Evolutionary conservation across 164 flowering plant genomes (phyloP).

Genomic region (Macadamia integrifolia): DNA sequence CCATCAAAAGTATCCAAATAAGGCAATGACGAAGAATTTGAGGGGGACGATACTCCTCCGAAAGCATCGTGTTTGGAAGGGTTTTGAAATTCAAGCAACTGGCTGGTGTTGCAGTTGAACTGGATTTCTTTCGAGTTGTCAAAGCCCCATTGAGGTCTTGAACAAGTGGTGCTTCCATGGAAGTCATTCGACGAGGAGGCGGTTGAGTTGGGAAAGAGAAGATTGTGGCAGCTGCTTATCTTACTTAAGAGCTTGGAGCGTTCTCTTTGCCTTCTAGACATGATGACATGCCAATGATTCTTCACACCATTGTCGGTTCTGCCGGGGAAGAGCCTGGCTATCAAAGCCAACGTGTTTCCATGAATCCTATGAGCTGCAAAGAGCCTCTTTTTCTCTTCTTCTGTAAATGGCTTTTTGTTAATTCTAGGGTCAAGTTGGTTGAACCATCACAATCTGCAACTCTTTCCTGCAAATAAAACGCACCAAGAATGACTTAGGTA

Average conservation of each 20-base stretch:
- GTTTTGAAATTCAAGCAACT: conserved; percentile 27
- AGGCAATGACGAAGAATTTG: conserved; percentile 15
- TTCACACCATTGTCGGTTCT: conserved; percentile 87
- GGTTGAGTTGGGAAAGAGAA: conserved; percentile 7
- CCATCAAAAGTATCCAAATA: conserved; percentile 15
- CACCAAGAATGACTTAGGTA: too few relatives aligned
- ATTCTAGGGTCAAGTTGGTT: conserved; percentile 90
- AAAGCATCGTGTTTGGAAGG: conserved; percentile 22
- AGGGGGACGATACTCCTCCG: conserved; percentile 9
- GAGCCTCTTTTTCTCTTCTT: conserved; percentile 75
- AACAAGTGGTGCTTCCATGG: conserved; percentile 6
- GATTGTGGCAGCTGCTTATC: conserved; percentile 27
- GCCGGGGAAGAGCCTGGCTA: conserved; percentile 76
- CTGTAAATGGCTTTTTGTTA: conserved; percentile 69
- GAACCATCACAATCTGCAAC: conserved; percentile 90
- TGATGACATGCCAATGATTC: conserved; percentile 92
- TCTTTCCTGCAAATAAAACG: conserved; percentile 50
- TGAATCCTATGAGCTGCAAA: conserved; percentile 64
- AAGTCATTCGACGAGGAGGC: conserved; percentile 7
- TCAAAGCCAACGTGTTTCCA: conserved; percentile 85
- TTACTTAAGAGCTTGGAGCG: conserved; percentile 46
- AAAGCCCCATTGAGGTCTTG: conserved; percentile 12
- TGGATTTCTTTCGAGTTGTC: conserved; percentile 17
- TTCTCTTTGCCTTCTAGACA: conserved; percentile 75
- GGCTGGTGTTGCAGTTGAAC: conserved; percentile 10